Evolutionary conservation across 192 early-diverging fungal species (phyloP), one percentile per base, ranked within the genome.

Genomic region (Rhizoclosmatium sp.): DNA sequence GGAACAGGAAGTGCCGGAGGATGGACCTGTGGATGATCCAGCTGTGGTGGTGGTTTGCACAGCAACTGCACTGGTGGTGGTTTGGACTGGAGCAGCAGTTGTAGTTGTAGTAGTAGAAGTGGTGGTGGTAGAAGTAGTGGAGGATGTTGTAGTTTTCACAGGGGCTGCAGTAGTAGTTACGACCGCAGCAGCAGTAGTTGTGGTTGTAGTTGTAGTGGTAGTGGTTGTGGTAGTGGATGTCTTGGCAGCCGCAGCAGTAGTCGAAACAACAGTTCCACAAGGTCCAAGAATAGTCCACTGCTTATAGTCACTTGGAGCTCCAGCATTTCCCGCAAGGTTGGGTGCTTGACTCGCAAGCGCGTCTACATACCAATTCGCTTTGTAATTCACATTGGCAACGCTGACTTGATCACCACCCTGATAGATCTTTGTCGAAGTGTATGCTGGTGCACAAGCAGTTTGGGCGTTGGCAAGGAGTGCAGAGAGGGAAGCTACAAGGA

Each of bases 161-260:
- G 42, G 4, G 0, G 45, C 3, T 5, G 72, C 7, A 19, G 59
- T 62, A 47, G 72, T 56, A n/a, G 48, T 71, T 21, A 39, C 12
- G 16, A 47, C 68, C 5, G 42, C 41, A 14, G 68, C 7, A 12
- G 60, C 31, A 7, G 56, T 59, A 39, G 54, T 46, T 61, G 72
- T 46, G n/a, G 72, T 61, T 41, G 60, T 3, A 5, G 14, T 58
- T 4, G 54, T 7, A 21, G 49, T 10, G 0, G 69, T n/a, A 9
- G 49, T 68, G 40, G 44, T 68, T 7, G 47, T n/a, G 40, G 66
- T 46, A 44, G 66, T 44, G 19, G 66, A 31, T 9, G 62, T 65
- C 31, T 12, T 10, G n/a, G 23, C 39, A 31, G 31, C 19, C 9
- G 62, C 62, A 65, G 62, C 62, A 9, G 62, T 65, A 12, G 39